Evolutionary conservation across 1,139 yeast species (phyloP).

Genomic region (Taphrina deformans): DNA sequence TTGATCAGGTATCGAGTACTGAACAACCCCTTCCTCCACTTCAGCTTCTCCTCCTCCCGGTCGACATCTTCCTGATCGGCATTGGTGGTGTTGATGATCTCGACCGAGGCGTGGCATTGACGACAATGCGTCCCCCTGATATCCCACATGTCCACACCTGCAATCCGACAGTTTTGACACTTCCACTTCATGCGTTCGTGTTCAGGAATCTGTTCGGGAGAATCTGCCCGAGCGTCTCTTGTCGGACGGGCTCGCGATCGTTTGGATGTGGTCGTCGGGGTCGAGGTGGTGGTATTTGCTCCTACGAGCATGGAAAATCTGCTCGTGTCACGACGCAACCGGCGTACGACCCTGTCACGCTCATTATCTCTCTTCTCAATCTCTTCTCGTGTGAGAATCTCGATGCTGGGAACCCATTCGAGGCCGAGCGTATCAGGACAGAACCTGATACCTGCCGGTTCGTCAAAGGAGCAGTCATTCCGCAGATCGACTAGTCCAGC

Average conservation of each 20-base stretch:
- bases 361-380: slow-evolving; percentile 94
- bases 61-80: background rate
- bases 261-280: slow-evolving; percentile 15
- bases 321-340: slow-evolving; percentile 87
- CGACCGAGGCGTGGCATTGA: background rate
- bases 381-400: slow-evolving; percentile 83
- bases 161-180: slow-evolving; percentile 35
- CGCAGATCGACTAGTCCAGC: slow-evolving; percentile 55
- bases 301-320: slow-evolving; percentile 50
- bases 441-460: slow-evolving; percentile 63
- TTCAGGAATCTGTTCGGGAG: slow-evolving; percentile 20
- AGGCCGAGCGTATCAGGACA: slow-evolving; percentile 64
- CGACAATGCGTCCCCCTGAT: slow-evolving; percentile 34
- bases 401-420: slow-evolving; percentile 88
- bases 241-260: slow-evolving; percentile 30
- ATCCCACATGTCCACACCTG: slow-evolving; percentile 36
- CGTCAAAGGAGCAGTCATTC: slow-evolving; percentile 60
- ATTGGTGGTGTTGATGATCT: background rate
- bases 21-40: slow-evolving; percentile 23
- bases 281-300: slow-evolving; percentile 20
- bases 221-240: slow-evolving; percentile 31
- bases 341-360: slow-evolving; percentile 84
- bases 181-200: slow-evolving; percentile 36
- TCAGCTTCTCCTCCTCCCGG: slow-evolving; percentile 5
- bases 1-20: slow-evolving; percentile 28